Conservation (phyloP, 176 grass and related monocot genomes). For the Eragrostis curvula region DNA sequence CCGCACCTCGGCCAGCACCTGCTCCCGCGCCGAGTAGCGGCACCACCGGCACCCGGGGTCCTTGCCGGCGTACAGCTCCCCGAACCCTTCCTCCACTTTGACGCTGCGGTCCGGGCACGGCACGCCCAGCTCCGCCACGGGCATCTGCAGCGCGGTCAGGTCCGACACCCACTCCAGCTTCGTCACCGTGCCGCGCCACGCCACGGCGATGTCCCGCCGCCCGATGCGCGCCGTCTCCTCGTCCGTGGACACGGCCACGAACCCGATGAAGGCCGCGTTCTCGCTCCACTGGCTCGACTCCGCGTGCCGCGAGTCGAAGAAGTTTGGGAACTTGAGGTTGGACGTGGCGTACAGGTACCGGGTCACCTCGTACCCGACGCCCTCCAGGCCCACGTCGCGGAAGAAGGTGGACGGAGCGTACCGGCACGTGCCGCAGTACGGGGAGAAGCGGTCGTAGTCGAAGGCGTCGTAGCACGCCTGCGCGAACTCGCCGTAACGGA, state of each 20-base stretch:
- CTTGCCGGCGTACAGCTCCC: conserved; percentile 64
- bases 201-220: conserved; percentile 64
- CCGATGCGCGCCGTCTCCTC: conserved; percentile 54
- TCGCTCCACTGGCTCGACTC: no score
- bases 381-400: conserved; percentile 22
- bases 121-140: conserved; percentile 4
- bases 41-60: conserved; percentile 56
- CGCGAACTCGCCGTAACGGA: conserved; percentile 80
- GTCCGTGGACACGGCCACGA: conserved; percentile 67
- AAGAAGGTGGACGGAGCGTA: conserved; percentile 52
- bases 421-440: conserved; percentile 62
- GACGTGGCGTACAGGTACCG: conserved; percentile 64
- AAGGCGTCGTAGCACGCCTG: conserved; percentile 79
- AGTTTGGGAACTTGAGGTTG: conserved; percentile 19
- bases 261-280: conserved; percentile 76
- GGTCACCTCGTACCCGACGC: conserved; percentile 53
- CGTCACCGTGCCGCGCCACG: conserved; percentile 76
- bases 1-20: conserved; percentile 70
- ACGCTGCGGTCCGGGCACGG: conserved; percentile 55
- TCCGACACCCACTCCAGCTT: conserved; percentile 71
- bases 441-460: conserved; percentile 64
- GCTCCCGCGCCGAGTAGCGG: conserved; percentile 69
- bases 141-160: conserved; percentile 38
- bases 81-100: conserved; percentile 63
- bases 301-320: no score